Base-by-base conservation (phyloP, 345 rosid genomes). In the Murraya paniculata region DNA sequence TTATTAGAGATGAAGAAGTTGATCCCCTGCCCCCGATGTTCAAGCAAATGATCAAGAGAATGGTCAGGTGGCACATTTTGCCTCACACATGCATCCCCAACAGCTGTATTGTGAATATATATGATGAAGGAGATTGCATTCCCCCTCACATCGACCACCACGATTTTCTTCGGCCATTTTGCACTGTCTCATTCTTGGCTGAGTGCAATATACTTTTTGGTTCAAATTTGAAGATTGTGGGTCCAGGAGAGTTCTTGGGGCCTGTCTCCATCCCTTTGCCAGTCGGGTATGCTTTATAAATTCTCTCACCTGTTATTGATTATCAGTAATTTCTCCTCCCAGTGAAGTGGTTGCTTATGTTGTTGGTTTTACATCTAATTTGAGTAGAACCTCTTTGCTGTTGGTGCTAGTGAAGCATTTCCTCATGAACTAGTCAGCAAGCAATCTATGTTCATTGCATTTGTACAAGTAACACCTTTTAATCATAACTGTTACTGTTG, bases 131-230 rank as follows among this genome's bases (percentile, higher is more conserved):
- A 55, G 91, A 91, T 74, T 89, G 93, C 79, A 89, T 89, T 85
- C 95, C 91, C 71, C 95, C 93, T 11, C 95, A 91, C 66, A 89
- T 89, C 14, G 90, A 91, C 73, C 89, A 88, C 78, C 91, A 88
- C 6, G 93, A 91, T 79, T 91, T 91, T 71, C 75, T 88, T 28
- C 84, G 95, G 53, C 95, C 94, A 4, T 91, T 91, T 79, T 89
- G 93, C 73, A 91, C 93, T 1, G 86, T 89, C n/a, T 91, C 95
- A 0, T 89, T 91, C 75, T 86, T 91, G 81, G 77, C 85, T 25
- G 87, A 88, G 78, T 77, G 88, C 73, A 80, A 87, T 68, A 89
- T 89, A 30, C 82, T 90, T 4, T 90, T 90, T 45, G 90, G 91
- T 61, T 85, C 91, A n/a, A 86, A 75, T 82, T 84, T 91, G 58